phyloP scores from a whole-genome alignment of 371 early-diverging fungal species.

The Gilbertella persicaria region DNA sequence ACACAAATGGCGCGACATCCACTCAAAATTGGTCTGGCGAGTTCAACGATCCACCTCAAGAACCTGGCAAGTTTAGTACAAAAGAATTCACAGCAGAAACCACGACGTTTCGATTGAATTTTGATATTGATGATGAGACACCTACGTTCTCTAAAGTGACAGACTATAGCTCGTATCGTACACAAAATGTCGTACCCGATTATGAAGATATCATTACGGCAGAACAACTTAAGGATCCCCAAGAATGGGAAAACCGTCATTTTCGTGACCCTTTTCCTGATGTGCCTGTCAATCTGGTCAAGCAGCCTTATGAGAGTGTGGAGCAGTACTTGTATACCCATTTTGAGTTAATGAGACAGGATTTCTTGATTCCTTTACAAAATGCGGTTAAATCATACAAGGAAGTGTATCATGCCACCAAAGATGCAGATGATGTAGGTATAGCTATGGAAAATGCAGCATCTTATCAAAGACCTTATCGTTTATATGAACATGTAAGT shows the following conservation, averaged over 20 bases:
- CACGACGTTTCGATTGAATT: conserved; percentile 25
- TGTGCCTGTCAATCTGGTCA: conserved; percentile 55
- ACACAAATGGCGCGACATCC: not conserved
- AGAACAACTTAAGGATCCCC: conserved; percentile 16
- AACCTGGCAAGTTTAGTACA: conserved; percentile 1
- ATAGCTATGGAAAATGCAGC: conserved; percentile 11
- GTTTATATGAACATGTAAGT: conserved; percentile 41
- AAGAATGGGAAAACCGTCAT: conserved; percentile 6
- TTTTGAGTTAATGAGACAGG: conserved; percentile 66
- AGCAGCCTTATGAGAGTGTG: conserved; percentile 48
- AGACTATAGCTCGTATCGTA: conserved; percentile 29
- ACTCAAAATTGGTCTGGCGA: conserved; percentile 2
- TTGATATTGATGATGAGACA: conserved; percentile 28
- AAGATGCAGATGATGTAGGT: conserved; percentile 28
- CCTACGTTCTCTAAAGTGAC: conserved; percentile 28
- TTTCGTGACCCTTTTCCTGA: conserved; percentile 30
- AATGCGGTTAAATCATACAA: conserved; percentile 52
- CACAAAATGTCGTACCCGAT: conserved; percentile 29
- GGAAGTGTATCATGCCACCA: conserved; percentile 13
- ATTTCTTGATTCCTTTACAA: conserved; percentile 58
- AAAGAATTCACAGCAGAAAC: conserved; percentile 2
- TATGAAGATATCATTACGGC: conserved; percentile 25
- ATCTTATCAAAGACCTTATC: conserved; percentile 17
- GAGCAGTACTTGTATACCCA: conserved; percentile 67
- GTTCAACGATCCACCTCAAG: too few relatives aligned